phyloP scores from a whole-genome alignment of 306 rosid genomes.

The Gastrolobium villosum region DNA sequence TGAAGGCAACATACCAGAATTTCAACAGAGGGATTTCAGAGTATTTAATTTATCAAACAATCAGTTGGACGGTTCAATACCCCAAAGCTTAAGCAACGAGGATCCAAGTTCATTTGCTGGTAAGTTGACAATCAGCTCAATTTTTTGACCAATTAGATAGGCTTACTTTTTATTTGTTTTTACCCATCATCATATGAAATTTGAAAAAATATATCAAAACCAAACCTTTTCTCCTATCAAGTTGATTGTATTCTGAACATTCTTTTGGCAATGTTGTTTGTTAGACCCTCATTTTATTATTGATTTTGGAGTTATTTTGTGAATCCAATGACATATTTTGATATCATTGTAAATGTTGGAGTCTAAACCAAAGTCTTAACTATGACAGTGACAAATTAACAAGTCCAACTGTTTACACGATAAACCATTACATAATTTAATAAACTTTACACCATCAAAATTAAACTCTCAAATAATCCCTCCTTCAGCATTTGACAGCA shows the following conservation, averaged over 20 bases:
- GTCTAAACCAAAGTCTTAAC: neutral
- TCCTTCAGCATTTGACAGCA: slow-evolving; percentile 17
- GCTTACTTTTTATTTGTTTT: slow-evolving; percentile 13
- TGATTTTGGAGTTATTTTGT: neutral
- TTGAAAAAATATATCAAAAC: neutral
- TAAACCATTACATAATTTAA: neutral
- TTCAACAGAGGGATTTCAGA: slow-evolving; percentile 52
- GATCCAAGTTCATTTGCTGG: slow-evolving; percentile 58
- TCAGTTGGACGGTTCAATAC: slow-evolving; percentile 68
- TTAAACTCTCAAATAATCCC: neutral
- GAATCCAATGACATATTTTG: slow-evolving; percentile 3
- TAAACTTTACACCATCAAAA: neutral
- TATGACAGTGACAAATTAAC: too few relatives aligned
- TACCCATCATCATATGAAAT: neutral
- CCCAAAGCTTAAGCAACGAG: slow-evolving; percentile 44
- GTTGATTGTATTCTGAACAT: neutral
- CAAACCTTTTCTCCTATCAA: neutral
- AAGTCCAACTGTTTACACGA: too few relatives aligned
- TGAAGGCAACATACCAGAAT: slow-evolving; percentile 70
- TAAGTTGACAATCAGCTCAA: slow-evolving; percentile 33
- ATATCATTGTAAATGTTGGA: neutral
- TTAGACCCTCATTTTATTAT: neutral
- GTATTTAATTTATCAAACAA: slow-evolving; percentile 65
- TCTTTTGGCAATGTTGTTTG: neutral
- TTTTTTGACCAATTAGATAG: neutral